Evolutionary conservation across 2,329 filamentous ascomycete genomes (phyloP).

Genomic region (Colletotrichum sp.): DNA sequence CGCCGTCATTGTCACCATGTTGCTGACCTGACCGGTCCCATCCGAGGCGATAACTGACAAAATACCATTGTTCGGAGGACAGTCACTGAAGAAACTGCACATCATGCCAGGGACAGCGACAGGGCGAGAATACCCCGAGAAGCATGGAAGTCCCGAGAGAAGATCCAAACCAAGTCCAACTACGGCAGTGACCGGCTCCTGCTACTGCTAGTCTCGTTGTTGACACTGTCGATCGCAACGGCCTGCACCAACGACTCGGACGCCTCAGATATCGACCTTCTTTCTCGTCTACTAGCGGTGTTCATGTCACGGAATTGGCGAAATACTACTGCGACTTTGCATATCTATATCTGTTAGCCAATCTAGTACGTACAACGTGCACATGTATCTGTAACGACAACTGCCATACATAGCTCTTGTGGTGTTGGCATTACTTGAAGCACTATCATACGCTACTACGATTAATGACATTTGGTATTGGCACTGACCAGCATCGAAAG

Average conservation of each 20-base stretch:
- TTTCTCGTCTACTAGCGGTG: background rate
- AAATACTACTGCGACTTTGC: background rate
- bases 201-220: background rate
- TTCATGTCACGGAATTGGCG: background rate
- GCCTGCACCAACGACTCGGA: background rate
- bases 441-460: background rate
- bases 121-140: background rate
- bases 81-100: background rate
- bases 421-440: slow-evolving; percentile 1
- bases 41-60: background rate
- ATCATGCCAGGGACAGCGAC: slow-evolving; percentile 11
- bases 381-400: slow-evolving; percentile 4
- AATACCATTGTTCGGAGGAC: background rate
- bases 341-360: background rate
- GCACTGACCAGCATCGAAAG: background rate
- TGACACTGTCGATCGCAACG: background rate
- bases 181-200: background rate
- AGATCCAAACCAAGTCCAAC: background rate
- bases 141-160: background rate
- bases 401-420: background rate
- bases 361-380: background rate
- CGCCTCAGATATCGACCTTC: background rate
- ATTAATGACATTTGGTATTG: background rate
- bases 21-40: background rate
- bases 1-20: background rate